Percentiles rank a stretch among this genome's conserved stretches.
These are phyloP conservation scores for Dryas integrifolia DNA, from an alignment of 331 rosid genomes.

Conservation along the genomic window DNA sequence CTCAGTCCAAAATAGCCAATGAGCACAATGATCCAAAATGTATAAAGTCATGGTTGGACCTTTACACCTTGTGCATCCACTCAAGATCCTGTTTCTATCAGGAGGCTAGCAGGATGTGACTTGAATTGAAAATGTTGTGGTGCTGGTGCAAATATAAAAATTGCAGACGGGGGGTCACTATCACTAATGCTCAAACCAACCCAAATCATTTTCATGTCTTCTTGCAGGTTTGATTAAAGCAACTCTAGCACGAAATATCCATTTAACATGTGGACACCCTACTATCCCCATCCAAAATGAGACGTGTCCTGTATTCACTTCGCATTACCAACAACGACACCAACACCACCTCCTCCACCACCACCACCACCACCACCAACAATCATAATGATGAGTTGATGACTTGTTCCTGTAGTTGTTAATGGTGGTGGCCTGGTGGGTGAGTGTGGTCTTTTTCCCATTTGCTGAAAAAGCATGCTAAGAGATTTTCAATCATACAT, in stretches of 20 bases:
- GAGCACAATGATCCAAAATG: neutral
- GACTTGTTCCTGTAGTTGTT: neutral
- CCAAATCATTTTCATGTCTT: slow-evolving; percentile 2
- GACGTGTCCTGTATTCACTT: neutral
- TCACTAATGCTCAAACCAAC: neutral
- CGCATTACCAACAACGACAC: neutral
- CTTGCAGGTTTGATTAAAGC: neutral
- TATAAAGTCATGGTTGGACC: too few relatives aligned
- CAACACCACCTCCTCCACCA: neutral
- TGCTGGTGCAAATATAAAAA: neutral
- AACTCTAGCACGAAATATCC: neutral
- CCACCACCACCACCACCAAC: neutral
- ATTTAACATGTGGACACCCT: neutral
- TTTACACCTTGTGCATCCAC: too few relatives aligned
- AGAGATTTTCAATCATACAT: neutral
- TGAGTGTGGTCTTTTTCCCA: neutral
- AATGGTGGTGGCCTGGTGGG: neutral
- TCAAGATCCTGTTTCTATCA: too few relatives aligned
- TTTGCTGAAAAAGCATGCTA: neutral
- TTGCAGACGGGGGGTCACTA: neutral
- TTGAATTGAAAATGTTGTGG: neutral
- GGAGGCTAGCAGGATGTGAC: neutral
- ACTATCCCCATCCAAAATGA: neutral
- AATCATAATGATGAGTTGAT: neutral
- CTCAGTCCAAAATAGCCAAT: neutral